Evolutionary conservation across 2,329 filamentous ascomycete species (phyloP).

Genomic region (Xenoacremonium recifei): DNA sequence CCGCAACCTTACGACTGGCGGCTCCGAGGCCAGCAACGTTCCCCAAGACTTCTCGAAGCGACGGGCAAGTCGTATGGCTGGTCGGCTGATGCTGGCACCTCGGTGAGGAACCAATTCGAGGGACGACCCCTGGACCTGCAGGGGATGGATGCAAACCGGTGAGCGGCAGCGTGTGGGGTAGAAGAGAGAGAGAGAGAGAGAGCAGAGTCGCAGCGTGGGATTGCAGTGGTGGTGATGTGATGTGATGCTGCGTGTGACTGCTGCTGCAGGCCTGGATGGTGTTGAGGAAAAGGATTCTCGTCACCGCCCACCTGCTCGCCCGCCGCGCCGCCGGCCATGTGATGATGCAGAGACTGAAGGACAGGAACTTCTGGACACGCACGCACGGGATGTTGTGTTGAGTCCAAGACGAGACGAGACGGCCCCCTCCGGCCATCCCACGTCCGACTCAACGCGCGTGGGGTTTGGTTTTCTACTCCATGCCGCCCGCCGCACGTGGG

Average conservation of each 20-base stretch:
- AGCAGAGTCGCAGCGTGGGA: too few species aligned
- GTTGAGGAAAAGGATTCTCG: background rate
- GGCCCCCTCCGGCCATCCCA: constrained; percentile 1
- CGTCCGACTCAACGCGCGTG: background rate
- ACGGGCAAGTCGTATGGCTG: constrained; percentile 4
- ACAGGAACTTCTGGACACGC: too few species aligned
- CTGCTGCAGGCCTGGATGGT: too few species aligned
- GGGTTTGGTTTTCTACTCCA: too few species aligned
- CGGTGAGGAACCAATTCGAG: constrained; percentile 8
- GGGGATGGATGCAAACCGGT: constrained; percentile 12
- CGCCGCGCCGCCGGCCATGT: too few species aligned
- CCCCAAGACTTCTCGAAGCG: constrained; percentile 4
- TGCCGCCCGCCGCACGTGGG: too few species aligned
- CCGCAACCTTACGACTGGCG: background rate
- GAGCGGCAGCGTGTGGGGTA: constrained; percentile 10
- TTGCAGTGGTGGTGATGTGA: too few species aligned
- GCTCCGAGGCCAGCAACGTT: background rate
- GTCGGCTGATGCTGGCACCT: constrained; percentile 6
- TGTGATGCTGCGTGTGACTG: too few species aligned
- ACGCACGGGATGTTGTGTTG: background rate
- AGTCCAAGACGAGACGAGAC: background rate
- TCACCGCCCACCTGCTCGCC: too few species aligned
- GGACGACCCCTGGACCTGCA: constrained; percentile 3
- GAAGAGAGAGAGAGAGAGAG: too few species aligned
- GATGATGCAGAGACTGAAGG: background rate